Evolutionary conservation across 352 stramenopile genomes (phyloP).

Genomic region (Pseudoperonospora humuli): DNA sequence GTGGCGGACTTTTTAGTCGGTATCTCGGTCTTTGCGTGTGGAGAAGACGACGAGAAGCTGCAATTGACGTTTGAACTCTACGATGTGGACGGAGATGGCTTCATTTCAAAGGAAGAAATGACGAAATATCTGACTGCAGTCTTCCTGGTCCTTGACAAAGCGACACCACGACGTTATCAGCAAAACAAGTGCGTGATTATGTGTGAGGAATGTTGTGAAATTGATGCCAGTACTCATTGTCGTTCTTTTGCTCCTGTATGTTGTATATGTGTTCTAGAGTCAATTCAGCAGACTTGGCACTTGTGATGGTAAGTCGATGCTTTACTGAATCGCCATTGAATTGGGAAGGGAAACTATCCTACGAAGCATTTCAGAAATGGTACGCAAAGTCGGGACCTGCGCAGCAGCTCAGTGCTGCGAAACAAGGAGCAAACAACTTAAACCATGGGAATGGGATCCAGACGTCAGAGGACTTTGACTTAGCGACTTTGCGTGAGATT

Average conservation of each 20-base stretch:
- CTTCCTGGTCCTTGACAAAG: conserved; percentile 71
- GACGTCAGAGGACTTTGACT: conserved; percentile 9
- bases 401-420: conserved; percentile 31
- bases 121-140: conserved; percentile 80
- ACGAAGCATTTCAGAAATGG: conserved; percentile 66
- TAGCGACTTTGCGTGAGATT: conserved; percentile 34
- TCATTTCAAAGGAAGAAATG: conserved; percentile 82
- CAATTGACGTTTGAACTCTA: conserved; percentile 81
- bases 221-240: no score
- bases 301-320: conserved; percentile 64
- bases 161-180: conserved; percentile 61
- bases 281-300: conserved; percentile 50
- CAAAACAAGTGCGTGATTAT: conserved; percentile 48
- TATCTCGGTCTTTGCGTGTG: conserved; percentile 73
- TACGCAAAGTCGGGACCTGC: conserved; percentile 61
- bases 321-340: conserved; percentile 67
- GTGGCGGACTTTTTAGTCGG: conserved; percentile 76
- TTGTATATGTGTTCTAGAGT: conserved; percentile 25
- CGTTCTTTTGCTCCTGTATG: background rate
- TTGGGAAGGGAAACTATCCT: conserved; percentile 60
- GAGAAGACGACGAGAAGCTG: conserved; percentile 82
- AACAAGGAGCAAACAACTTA: background rate
- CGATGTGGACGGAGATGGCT: conserved; percentile 75
- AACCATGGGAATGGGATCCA: conserved; percentile 9
- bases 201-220: no score